Evolutionary conservation across 371 early-diverging fungal species (phyloP), one percentile per base, ranked within the genome.

Genomic region (Neoconidiobolus thromboides): DNA sequence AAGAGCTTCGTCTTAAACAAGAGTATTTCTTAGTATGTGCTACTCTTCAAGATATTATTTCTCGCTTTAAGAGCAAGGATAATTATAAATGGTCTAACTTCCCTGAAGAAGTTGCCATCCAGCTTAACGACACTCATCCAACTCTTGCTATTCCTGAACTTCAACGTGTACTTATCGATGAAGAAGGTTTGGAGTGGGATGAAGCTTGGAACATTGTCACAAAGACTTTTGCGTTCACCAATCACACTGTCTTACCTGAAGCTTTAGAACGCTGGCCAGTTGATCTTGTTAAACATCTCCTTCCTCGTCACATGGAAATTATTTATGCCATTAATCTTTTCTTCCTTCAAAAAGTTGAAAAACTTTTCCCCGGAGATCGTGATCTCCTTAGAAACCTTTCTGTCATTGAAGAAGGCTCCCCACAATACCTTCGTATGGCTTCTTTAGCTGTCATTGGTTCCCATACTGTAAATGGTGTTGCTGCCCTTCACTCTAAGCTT

Each of bases 221-320:
- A 48, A 76, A 73, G 62, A 83, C 85, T 0, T 92, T 87, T 73
- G 89, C 90, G 26, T 93, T 91, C 67, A 93, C 93, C 69, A 93
- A 93, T 75, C 93, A 93, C 73, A 93, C 93, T 1, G 88, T 93
- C 36, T 79, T 93, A 53, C 93, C 93, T 52, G 93, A 93, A 71
- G 93, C 93, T 55, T 77, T 93, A 72, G 93, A 93, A 73, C 81
- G 81, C 63, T 93, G 93, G 93, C 77, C 91, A 2, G 92, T 91
- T 38, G 89, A 91, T 3, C 80, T 92, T 76, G 66, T 93, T 61
- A 73, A 78, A 65, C 83, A 89, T 66, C 73, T 93, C 38, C 71
- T 93, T 60, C 93, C 93, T 53, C 80, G 93, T 60, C 90, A 90
- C 70, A 79, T 93, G 89, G 80, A 85, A 69, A 88, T 93, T 70